Base-by-base conservation (phyloP, 495 filamentous ascomycete genomes). In the Oleoguttula mirabilis region DNA sequence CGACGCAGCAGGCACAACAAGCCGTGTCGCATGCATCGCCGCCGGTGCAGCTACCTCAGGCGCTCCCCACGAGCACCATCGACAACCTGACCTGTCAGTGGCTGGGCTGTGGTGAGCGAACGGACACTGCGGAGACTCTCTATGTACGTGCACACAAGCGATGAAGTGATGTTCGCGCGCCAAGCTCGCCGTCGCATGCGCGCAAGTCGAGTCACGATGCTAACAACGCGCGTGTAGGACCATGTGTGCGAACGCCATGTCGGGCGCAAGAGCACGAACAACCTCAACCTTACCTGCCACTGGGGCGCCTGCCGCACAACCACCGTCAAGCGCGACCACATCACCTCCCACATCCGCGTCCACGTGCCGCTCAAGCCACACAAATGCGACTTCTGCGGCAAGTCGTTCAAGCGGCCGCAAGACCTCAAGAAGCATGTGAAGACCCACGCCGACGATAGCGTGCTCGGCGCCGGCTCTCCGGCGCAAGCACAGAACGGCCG, bases 401-500 rank as follows among this genome's bases (percentile, higher is more conserved):
- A 99, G 70, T 84, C 87, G 6, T 99, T 99, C 73, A 99, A 99
- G 74, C 84, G 92, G 12, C 92, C 92, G 20, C 90, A 99, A 64
- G 92, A 99, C 67, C 60, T 99, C 47, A 96, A 96, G 75, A 99
- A 99, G 68, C 92, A 99, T 62, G 88, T 96, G 60, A 96, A 96
- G 75, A 98, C 92, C n/a, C 90, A 99, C 62, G 90, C 90, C 45
- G 90, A 99, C 59, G 90, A 99, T 63, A 92, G 87, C 31, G 85
- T 93, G 36, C 70, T 93, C 43, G n/a, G n/a, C n/a, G 72, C 84
- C 48, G 76, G 82, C 37, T 82, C 80, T 16, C 83, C 83, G 20
- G 79, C 83, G 59, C 75, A 80, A 39, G 75, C 73, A 21, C 66
- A 65, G 49, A 72, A 47, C 30, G 43, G 45, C 27, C 55, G 45